Evolutionary conservation across 75 land plant species (phyloP).

Genomic region (Gnetum montanum): DNA sequence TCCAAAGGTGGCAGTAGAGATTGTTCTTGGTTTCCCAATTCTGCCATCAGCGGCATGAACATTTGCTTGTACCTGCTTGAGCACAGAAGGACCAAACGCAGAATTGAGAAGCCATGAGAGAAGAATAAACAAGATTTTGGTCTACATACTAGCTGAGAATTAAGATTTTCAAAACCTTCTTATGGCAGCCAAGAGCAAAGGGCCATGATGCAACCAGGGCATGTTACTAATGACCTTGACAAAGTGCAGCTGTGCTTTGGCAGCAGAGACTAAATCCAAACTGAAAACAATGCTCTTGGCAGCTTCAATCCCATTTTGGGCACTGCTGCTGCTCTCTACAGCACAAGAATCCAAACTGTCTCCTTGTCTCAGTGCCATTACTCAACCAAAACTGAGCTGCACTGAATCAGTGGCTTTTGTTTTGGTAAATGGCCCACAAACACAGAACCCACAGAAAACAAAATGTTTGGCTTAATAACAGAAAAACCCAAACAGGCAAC

Average conservation of each 20-base stretch:
- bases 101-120: not conserved
- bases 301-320: constrained; percentile 1
- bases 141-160: not conserved
- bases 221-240: constrained; percentile 23
- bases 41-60: constrained; percentile 78
- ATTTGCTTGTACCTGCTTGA: constrained; percentile 65
- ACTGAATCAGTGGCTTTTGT: no score
- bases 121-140: not conserved
- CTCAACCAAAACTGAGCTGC: no score
- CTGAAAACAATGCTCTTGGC: constrained; percentile 5
- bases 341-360: not conserved
- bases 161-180: constrained; percentile 17
- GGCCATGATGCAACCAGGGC: constrained; percentile 24
- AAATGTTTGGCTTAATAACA: no score
- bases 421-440: no score
- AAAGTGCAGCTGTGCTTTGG: constrained; percentile 29
- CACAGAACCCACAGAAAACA: no score
- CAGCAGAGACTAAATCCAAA: constrained; percentile 48
- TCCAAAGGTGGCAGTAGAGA: constrained; percentile 63
- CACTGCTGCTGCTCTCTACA: not conserved
- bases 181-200: constrained; percentile 22
- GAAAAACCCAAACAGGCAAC: no score
- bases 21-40: constrained; percentile 28
- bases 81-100: constrained; percentile 2
- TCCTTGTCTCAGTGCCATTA: no score